Evolutionary conservation across 2,329 filamentous ascomycete genomes (phyloP).

Genomic region (Colletotrichum falcatum): DNA sequence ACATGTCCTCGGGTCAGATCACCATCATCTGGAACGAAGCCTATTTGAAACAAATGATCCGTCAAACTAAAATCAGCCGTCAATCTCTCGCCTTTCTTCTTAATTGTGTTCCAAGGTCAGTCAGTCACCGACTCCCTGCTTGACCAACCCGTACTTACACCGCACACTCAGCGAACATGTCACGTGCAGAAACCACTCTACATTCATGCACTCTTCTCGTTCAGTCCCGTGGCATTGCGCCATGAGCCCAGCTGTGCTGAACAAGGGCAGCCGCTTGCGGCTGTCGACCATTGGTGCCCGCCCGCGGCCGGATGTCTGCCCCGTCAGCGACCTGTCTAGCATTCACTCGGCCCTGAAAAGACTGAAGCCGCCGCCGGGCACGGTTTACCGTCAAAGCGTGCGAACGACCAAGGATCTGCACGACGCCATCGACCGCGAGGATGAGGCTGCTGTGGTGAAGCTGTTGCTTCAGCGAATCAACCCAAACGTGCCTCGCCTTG

Average conservation of each 20-base stretch:
- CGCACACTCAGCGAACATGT: slow-evolving; percentile 31
- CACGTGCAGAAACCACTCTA: slow-evolving; percentile 36
- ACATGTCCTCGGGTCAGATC: slow-evolving; percentile 29
- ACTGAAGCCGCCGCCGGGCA: slow-evolving; percentile 33
- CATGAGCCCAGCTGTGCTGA: slow-evolving; percentile 39
- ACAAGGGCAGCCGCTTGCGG: slow-evolving; percentile 38
- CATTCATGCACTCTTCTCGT: slow-evolving; percentile 40
- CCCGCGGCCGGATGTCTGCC: slow-evolving; percentile 16
- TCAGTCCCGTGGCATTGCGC: slow-evolving; percentile 31
- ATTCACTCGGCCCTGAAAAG: slow-evolving; percentile 30
- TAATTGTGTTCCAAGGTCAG: slow-evolving; percentile 39
- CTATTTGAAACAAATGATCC: slow-evolving; percentile 27
- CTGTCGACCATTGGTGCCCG: slow-evolving; percentile 26
- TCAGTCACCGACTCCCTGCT: background rate
- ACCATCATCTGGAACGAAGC: slow-evolving; percentile 43
- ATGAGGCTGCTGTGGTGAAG: slow-evolving; percentile 42
- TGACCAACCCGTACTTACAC: background rate
- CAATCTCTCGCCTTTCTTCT: slow-evolving; percentile 39
- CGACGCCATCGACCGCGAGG: slow-evolving; percentile 44
- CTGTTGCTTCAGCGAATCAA: slow-evolving; percentile 43
- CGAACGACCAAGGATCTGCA: slow-evolving; percentile 43
- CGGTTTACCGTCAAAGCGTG: slow-evolving; percentile 34
- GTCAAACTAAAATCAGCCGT: slow-evolving; percentile 29
- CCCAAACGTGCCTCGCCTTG: slow-evolving; percentile 40
- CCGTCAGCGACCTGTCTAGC: slow-evolving; percentile 25